These are phyloP conservation scores for Teunomyces lycoperdinae DNA, from an alignment of 805 yeast genomes.

Conservation along the genomic window DNA sequence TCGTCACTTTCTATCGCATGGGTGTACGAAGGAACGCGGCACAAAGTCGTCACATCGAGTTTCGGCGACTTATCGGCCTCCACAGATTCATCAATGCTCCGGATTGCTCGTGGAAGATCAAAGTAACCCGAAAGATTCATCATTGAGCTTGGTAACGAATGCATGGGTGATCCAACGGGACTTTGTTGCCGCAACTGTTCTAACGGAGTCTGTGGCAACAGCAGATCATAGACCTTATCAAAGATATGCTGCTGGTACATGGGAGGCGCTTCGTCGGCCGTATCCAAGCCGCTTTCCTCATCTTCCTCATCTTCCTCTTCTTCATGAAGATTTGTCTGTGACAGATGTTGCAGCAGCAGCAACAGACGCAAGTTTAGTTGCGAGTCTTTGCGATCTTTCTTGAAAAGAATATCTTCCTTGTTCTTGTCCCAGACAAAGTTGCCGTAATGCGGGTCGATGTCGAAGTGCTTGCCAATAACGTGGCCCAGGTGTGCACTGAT, in stretches of 20 bases:
- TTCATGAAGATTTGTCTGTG: slow-evolving; percentile 4
- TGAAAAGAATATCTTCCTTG: slow-evolving; percentile 30
- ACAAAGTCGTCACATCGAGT: slow-evolving; percentile 22
- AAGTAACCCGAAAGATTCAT: slow-evolving; percentile 28
- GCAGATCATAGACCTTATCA: slow-evolving; percentile 38
- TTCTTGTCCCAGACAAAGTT: slow-evolving; percentile 18
- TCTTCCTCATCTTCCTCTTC: slow-evolving; percentile 12
- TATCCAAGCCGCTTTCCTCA: slow-evolving; percentile 22
- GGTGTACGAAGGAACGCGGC: slow-evolving; percentile 37
- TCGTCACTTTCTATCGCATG: slow-evolving; percentile 41
- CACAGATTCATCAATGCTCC: not conserved
- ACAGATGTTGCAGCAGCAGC: not conserved
- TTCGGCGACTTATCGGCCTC: slow-evolving; percentile 5
- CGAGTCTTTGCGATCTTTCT: slow-evolving; percentile 16
- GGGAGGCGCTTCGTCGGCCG: slow-evolving; percentile 41
- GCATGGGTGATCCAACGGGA: slow-evolving; percentile 7
- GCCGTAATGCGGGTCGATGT: slow-evolving; percentile 27
- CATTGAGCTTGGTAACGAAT: slow-evolving; percentile 12
- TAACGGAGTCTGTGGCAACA: slow-evolving; percentile 31
- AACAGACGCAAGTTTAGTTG: not conserved
- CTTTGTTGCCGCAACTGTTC: slow-evolving; percentile 31
- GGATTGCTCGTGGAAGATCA: slow-evolving; percentile 21
- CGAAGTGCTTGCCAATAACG: slow-evolving; percentile 33
- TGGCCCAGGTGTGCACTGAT: slow-evolving; percentile 39
- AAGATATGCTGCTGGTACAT: slow-evolving; percentile 36